These are phyloP conservation scores for Gymnopilus junonius DNA, from an alignment of 768 basidiomycete genomes.

Conservation along the genomic window DNA sequence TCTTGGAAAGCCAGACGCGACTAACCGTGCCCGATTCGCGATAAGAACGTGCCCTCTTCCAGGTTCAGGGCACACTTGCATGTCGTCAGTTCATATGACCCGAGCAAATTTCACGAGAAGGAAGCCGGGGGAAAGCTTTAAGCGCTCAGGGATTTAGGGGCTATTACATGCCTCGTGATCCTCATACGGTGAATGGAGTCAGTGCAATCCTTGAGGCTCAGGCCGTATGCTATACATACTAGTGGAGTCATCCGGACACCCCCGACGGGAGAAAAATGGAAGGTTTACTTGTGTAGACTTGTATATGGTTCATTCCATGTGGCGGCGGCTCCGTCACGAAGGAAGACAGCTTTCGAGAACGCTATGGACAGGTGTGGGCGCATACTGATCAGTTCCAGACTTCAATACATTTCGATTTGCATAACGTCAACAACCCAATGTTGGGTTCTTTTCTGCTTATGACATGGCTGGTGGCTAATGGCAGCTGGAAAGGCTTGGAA, in stretches of 20 bases:
- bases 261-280: background rate
- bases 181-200: too few species aligned
- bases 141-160: conserved; percentile 4
- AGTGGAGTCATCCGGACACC: background rate
- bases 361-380: background rate
- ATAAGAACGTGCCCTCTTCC: background rate
- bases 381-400: background rate
- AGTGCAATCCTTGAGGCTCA: background rate
- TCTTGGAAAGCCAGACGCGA: background rate
- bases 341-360: background rate
- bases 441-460: background rate
- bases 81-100: background rate
- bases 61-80: background rate
- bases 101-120: conserved; percentile 4
- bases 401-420: background rate
- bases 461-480: background rate
- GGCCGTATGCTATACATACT: background rate
- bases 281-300: background rate
- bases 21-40: background rate
- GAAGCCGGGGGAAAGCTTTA: background rate
- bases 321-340: background rate
- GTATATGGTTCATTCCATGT: background rate
- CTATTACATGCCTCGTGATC: background rate
- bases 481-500: background rate
- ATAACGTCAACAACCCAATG: background rate